Conservation (phyloP, 225 moss, liverwort and hornwort genomes). For the Takakia lepidozioides region DNA sequence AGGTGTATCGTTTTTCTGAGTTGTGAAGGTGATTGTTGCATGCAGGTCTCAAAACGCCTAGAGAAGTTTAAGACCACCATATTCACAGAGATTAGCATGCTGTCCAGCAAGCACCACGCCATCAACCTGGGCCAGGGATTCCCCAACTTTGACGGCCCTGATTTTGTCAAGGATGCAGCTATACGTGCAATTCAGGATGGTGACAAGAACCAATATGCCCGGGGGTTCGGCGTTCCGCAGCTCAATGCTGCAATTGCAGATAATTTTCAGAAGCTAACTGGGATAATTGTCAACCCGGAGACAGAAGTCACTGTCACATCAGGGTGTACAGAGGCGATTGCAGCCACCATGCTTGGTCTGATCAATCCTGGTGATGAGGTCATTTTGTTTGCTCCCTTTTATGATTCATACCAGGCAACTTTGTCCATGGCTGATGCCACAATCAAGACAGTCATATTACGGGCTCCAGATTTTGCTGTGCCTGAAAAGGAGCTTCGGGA, state of each 20-base stretch:
- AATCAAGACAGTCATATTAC: conserved; percentile 71
- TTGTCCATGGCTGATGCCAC: conserved; percentile 83
- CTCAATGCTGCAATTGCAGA: conserved; percentile 78
- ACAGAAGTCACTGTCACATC: conserved; percentile 83
- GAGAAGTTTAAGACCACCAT: conserved; percentile 80
- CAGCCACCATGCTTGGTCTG: conserved; percentile 75
- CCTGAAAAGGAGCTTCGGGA: conserved; percentile 78
- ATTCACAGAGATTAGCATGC: conserved; percentile 81
- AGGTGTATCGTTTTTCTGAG: background rate
- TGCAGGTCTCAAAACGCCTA: conserved; percentile 83
- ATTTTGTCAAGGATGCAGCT: conserved; percentile 91
- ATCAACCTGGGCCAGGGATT: conserved; percentile 96
- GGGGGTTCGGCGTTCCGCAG: conserved; percentile 70
- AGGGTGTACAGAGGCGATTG: conserved; percentile 98
- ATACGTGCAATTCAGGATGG: conserved; percentile 71
- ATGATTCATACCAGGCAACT: conserved; percentile 93
- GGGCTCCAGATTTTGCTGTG: conserved; percentile 78
- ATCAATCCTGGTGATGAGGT: conserved; percentile 89
- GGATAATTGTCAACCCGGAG: conserved; percentile 61
- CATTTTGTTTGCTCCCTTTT: conserved; percentile 89
- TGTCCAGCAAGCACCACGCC: conserved; percentile 82
- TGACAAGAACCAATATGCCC: conserved; percentile 90
- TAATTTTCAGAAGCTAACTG: conserved; percentile 73
- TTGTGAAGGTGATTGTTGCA: conserved; percentile 9
- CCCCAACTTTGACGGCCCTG: conserved; percentile 95